These are phyloP conservation scores for Musa balbisiana DNA, from an alignment of 202 grass and related monocot genomes.

Conservation along the genomic window DNA sequence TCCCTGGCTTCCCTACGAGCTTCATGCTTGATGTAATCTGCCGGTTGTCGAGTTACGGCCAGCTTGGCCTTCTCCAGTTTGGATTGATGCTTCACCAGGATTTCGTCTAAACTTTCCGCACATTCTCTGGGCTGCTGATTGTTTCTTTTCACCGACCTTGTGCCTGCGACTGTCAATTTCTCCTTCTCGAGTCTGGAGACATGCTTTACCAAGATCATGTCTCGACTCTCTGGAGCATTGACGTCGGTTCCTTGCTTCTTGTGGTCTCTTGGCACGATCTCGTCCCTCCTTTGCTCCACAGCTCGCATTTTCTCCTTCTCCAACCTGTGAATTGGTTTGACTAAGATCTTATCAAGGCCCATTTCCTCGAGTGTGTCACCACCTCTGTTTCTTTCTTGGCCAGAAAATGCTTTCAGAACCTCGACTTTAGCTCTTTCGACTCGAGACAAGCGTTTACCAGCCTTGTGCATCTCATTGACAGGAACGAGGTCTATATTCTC, in stretches of 20 bases:
- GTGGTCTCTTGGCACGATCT: slow-evolving; percentile 5
- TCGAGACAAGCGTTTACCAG: slow-evolving; percentile 37
- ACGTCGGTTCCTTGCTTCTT: slow-evolving; percentile 12
- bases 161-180: slow-evolving; percentile 21
- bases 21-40: slow-evolving; percentile 29
- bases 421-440: slow-evolving; percentile 52
- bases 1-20: slow-evolving; percentile 46
- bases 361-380: not conserved
- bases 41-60: slow-evolving; percentile 11
- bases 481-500: slow-evolving; percentile 40
- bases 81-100: slow-evolving; percentile 39
- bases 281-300: not conserved
- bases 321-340: slow-evolving; percentile 41
- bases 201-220: slow-evolving; percentile 49
- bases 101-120: slow-evolving; percentile 33
- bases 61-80: slow-evolving; percentile 51
- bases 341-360: slow-evolving; percentile 43
- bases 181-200: slow-evolving; percentile 46
- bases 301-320: slow-evolving; percentile 47
- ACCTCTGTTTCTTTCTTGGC: slow-evolving; percentile 21
- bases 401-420: slow-evolving; percentile 42
- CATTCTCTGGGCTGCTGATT: slow-evolving; percentile 4
- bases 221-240: slow-evolving; percentile 35
- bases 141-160: slow-evolving; percentile 6
- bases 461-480: slow-evolving; percentile 21